phyloP scores from a whole-genome alignment of 2,329 filamentous ascomycete species.

The Cladophialophora immunda region DNA sequence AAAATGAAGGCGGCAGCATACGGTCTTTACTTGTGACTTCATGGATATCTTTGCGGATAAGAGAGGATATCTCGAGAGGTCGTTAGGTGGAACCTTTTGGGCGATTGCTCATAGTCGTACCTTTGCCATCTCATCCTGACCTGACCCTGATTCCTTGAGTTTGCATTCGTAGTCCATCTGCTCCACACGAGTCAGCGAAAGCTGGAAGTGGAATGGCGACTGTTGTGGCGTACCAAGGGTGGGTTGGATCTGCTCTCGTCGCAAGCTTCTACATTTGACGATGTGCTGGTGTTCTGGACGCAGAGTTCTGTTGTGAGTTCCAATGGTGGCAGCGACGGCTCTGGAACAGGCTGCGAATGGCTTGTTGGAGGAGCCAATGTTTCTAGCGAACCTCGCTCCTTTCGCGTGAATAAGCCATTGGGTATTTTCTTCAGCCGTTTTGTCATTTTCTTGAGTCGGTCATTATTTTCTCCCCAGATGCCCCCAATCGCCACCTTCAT shows the following conservation, averaged over 20 bases:
- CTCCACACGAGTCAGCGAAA: neutral
- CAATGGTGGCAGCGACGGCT: slow-evolving; percentile 17
- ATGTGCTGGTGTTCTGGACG: slow-evolving; percentile 7
- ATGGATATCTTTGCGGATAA: slow-evolving; percentile 27
- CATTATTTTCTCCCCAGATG: slow-evolving; percentile 24
- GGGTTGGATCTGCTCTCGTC: neutral
- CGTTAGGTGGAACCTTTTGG: slow-evolving; percentile 13
- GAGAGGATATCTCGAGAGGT: slow-evolving; percentile 27
- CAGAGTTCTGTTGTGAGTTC: slow-evolving; percentile 24
- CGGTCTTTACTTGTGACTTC: slow-evolving; percentile 19
- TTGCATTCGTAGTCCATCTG: slow-evolving; percentile 32
- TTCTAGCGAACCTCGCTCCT: slow-evolving; percentile 13
- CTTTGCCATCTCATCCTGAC: slow-evolving; percentile 26
- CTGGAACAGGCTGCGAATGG: neutral
- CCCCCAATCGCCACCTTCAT: slow-evolving; percentile 16
- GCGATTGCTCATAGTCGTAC: slow-evolving; percentile 14
- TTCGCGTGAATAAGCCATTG: slow-evolving; percentile 23
- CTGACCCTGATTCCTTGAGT: slow-evolving; percentile 19
- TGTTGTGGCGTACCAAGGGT: neutral
- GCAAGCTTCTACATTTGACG: neutral
- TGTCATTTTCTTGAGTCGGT: slow-evolving; percentile 30
- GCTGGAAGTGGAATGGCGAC: too few species aligned
- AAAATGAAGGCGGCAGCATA: slow-evolving; percentile 3
- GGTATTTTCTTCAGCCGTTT: slow-evolving; percentile 25
- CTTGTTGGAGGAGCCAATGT: neutral